Evolutionary conservation across 2,329 filamentous ascomycete species (phyloP), one percentile per base, ranked within the genome.

Genomic region (Tolypocladium nubicola): DNA sequence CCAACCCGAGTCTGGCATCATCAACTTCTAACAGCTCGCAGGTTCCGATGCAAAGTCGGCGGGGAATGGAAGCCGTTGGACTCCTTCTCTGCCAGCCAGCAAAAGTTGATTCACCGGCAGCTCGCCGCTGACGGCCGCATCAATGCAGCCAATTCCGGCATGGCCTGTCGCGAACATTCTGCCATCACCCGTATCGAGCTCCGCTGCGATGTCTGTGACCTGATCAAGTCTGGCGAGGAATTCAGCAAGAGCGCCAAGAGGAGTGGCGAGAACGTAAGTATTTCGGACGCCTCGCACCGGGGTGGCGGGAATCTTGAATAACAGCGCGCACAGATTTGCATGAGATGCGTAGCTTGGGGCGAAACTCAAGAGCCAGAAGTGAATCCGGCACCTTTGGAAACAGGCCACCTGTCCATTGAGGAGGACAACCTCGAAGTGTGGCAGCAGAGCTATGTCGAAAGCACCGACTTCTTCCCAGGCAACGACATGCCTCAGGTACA

Each of bases 91-190:
- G 63, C 63, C 7, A 67, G 58, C 4, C 70, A 75, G 54, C 68
- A 68, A 54, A 64, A 61, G 21, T 55, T 66, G 7, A 52, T 72
- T 13, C 58, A 63, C 13, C 21, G 53, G 19, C 63, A 65, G 40
- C 50, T 63, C 23, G 57, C 58, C 2, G 52, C 30, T 3, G 23
- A 60, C 4, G 39, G 43, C 3, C 55, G 45, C 6, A 47, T 70
- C n/a, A 59, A 71, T 26, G 57, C 70, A 0, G 65, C 65, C 0
- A 68, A 69, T 47, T 68, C 66, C 1, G 71, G 71, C 35, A 74
- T 75, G 71, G 65, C 65, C 0, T 75, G 73, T 52, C 64, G 64
- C 9, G 66, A 71, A 5, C 73, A 75, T 55, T 63, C 64, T 0
- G 59, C 67, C 2, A 63, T 64, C 8, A 52, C 55, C 6, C 56